Conservation (phyloP, 805 yeast species). For the Candida tammaniensis region DNA sequence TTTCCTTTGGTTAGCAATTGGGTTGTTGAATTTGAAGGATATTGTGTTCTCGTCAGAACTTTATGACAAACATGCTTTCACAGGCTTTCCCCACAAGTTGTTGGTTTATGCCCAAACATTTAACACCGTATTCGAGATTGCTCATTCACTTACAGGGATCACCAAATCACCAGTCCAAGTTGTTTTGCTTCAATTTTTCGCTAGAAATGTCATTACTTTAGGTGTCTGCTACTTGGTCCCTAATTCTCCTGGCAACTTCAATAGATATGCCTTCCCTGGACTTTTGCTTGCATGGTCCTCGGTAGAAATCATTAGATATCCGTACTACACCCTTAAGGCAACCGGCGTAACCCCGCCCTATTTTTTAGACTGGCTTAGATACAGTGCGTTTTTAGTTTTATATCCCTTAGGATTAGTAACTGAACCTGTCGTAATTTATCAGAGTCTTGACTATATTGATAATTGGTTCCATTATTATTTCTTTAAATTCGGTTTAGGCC, state of each 20-base stretch:
- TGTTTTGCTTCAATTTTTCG: constrained; percentile 25
- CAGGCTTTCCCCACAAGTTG: constrained; percentile 27
- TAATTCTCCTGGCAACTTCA: constrained; percentile 26
- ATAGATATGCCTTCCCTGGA: constrained; percentile 16
- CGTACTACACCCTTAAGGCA: constrained; percentile 23
- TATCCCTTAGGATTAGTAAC: constrained; percentile 30
- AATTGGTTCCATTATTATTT: constrained; percentile 15
- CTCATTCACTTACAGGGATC: constrained; percentile 22
- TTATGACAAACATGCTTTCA: too few relatives aligned
- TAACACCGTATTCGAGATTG: constrained; percentile 24
- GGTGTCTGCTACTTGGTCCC: constrained; percentile 29
- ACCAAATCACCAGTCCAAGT: constrained; percentile 27
- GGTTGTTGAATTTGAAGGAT: too few relatives aligned
- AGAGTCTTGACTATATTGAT: constrained; percentile 14
- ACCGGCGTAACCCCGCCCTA: constrained; percentile 13
- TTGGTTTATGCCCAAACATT: constrained; percentile 22
- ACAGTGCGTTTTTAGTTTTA: constrained; percentile 25
- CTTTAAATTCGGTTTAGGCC: constrained; percentile 20
- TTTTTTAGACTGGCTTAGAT: constrained; percentile 25
- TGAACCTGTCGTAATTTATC: constrained; percentile 26
- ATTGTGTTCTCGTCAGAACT: too few relatives aligned
- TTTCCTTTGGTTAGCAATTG: constrained; percentile 1
- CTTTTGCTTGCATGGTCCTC: constrained; percentile 28
- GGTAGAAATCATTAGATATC: constrained; percentile 29
- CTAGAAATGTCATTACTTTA: constrained; percentile 25